phyloP scores from a whole-genome alignment of 108 stramenopile genomes.

The Cyclotella choctawhatcheeana region DNA sequence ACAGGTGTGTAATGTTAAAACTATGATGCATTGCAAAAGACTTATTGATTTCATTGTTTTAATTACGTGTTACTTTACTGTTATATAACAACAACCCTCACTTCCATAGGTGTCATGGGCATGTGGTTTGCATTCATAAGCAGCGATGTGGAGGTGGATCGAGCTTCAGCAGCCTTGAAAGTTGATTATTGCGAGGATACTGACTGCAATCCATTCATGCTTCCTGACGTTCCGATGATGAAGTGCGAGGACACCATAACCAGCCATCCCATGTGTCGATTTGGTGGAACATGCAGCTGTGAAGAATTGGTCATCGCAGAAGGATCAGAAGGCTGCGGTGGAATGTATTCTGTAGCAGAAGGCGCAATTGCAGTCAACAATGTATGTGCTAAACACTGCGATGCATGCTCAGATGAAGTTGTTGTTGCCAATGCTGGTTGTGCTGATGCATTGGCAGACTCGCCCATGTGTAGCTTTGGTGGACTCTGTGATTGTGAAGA shows the following conservation, averaged over 20 bases:
- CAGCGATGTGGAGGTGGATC: constrained; percentile 3
- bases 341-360: background rate
- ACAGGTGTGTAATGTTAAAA: constrained; percentile 5
- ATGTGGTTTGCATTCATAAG: constrained; percentile 17
- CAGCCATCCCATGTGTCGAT: constrained; percentile 12
- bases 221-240: background rate
- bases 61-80: background rate
- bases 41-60: too few relatives aligned
- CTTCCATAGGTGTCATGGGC: constrained; percentile 18
- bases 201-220: constrained; percentile 15
- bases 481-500: constrained; percentile 34
- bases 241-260: constrained; percentile 10
- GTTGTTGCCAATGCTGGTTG: background rate
- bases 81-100: background rate
- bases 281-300: constrained; percentile 17
- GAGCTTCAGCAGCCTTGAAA: background rate
- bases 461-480: constrained; percentile 23
- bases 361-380: constrained; percentile 15
- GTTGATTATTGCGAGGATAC: constrained; percentile 5
- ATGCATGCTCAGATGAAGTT: background rate
- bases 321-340: constrained; percentile 10
- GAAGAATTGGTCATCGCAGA: constrained; percentile 11
- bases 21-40: too few relatives aligned
- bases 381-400: constrained; percentile 19
- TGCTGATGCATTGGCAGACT: constrained; percentile 9